phyloP scores from a whole-genome alignment of 2,329 filamentous ascomycete species.

The Sphaerulina musiva region DNA sequence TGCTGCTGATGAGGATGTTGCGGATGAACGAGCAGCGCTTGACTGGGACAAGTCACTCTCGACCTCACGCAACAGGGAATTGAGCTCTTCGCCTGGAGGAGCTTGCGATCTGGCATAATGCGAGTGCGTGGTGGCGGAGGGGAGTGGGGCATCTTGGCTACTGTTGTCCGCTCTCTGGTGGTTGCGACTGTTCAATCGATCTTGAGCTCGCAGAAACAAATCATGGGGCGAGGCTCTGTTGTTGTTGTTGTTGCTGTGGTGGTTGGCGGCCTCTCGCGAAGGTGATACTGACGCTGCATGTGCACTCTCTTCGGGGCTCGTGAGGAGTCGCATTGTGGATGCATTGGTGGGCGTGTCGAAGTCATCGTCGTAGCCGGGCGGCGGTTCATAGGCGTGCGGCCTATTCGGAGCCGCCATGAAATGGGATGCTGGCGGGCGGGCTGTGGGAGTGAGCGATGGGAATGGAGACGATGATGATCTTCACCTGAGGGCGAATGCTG shows the following conservation, averaged over 20 bases:
- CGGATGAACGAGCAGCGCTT: slow-evolving; percentile 18
- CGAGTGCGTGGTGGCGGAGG: slow-evolving; percentile 15
- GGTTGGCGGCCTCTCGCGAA: slow-evolving; percentile 12
- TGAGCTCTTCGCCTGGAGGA: slow-evolving; percentile 36
- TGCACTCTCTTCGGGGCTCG: slow-evolving; percentile 38
- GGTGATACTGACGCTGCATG: slow-evolving; percentile 29
- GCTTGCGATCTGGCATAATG: slow-evolving; percentile 13
- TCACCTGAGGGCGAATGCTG: too few species aligned
- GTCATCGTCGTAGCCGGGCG: slow-evolving; percentile 42
- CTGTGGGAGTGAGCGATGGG: slow-evolving; percentile 20
- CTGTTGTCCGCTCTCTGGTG: slow-evolving; percentile 13
- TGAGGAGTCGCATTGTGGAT: slow-evolving; percentile 47
- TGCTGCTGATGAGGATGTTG: slow-evolving; percentile 1
- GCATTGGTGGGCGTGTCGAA: slow-evolving; percentile 13
- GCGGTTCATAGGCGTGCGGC: slow-evolving; percentile 30
- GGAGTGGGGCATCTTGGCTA: slow-evolving; percentile 8
- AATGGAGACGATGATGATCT: slow-evolving; percentile 14
- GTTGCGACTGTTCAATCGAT: slow-evolving; percentile 19
- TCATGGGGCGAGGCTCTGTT: slow-evolving; percentile 39
- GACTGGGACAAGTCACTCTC: slow-evolving; percentile 28
- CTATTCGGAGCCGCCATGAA: slow-evolving; percentile 23
- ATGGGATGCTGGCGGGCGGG: background rate
- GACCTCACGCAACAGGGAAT: slow-evolving; percentile 41
- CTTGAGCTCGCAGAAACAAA: slow-evolving; percentile 28
- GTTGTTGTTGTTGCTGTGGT: background rate